A percentile compares a stretch with the other conserved stretches of the same genome.
Evolutionary conservation across 2,329 filamentous ascomycete genomes (phyloP).

Genomic region (Furcasterigmium sp.): DNA sequence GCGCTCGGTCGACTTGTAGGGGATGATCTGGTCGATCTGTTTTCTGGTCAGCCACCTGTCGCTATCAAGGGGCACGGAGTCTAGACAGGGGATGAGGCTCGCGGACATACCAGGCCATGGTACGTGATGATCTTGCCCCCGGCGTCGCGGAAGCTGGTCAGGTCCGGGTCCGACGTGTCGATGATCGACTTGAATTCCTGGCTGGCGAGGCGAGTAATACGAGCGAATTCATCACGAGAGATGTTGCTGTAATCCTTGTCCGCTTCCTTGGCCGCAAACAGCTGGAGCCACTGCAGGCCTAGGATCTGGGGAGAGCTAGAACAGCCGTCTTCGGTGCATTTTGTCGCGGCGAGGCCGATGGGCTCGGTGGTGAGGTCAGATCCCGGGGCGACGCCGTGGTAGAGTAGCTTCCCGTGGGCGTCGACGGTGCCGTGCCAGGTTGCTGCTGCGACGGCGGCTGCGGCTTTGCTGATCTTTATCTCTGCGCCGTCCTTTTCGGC

Average conservation of each 20-base stretch:
- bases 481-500: not conserved
- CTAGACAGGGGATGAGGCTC: constrained; percentile 15
- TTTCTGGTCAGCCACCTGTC: constrained; percentile 1
- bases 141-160: constrained; percentile 9
- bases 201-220: not conserved
- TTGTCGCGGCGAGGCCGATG: no score
- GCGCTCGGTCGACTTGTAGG: constrained; percentile 11
- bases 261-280: no score
- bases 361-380: no score
- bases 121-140: not conserved
- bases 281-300: no score
- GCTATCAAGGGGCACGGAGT: no score
- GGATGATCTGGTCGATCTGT: constrained; percentile 15
- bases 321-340: no score
- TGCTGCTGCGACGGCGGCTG: not conserved
- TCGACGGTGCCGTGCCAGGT: no score
- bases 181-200: constrained; percentile 15
- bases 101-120: not conserved
- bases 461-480: not conserved
- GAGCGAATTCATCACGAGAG: not conserved
- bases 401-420: no score
- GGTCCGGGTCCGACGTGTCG: constrained; percentile 20
- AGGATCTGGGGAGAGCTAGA: no score
- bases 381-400: no score
- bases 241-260: not conserved